Percentiles rank a stretch among this genome's conserved stretches.
These are phyloP conservation scores for Chlorella variabilis DNA, from an alignment of 163 green algal species.

Conservation along the genomic window DNA sequence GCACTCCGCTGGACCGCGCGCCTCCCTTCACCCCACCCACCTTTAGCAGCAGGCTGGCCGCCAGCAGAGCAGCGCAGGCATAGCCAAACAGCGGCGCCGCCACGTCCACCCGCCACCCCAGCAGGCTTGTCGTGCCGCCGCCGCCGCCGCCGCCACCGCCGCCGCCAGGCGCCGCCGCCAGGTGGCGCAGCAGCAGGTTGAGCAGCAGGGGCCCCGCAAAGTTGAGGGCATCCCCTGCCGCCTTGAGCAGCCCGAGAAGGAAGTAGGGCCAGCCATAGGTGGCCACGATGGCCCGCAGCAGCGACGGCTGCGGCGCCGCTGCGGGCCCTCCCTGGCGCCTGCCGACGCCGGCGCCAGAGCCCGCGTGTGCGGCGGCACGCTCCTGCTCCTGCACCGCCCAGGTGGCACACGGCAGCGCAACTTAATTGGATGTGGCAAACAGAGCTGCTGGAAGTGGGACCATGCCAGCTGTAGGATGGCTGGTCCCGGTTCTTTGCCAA, in stretches of 20 bases:
- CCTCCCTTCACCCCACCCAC: not conserved
- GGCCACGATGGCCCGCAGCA: conserved; percentile 62
- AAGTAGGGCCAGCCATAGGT: conserved; percentile 68
- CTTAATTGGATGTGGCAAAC: too few species aligned
- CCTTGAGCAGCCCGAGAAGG: conserved; percentile 70
- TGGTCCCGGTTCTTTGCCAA: too few species aligned
- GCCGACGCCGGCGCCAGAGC: not conserved
- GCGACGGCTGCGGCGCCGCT: conserved; percentile 45
- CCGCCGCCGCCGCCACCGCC: too few species aligned
- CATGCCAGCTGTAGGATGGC: too few species aligned
- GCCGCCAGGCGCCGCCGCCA: not conserved
- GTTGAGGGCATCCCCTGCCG: conserved; percentile 71
- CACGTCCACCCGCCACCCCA: conserved; percentile 3
- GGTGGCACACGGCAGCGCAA: too few species aligned
- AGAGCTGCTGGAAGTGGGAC: too few species aligned
- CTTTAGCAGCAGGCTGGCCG: conserved; percentile 36
- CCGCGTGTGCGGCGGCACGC: not conserved
- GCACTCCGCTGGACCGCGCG: too few species aligned
- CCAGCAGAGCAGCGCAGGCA: conserved; percentile 21
- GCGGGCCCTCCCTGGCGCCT: too few species aligned
- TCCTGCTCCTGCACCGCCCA: conserved; percentile 11
- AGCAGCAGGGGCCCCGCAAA: conserved; percentile 84
- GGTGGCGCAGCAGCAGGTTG: conserved; percentile 64
- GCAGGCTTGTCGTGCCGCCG: not conserved
- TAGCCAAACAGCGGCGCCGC: conserved; percentile 12